Base-by-base conservation (phyloP, 768 basidiomycete species). In the Chalciporus chontae region DNA sequence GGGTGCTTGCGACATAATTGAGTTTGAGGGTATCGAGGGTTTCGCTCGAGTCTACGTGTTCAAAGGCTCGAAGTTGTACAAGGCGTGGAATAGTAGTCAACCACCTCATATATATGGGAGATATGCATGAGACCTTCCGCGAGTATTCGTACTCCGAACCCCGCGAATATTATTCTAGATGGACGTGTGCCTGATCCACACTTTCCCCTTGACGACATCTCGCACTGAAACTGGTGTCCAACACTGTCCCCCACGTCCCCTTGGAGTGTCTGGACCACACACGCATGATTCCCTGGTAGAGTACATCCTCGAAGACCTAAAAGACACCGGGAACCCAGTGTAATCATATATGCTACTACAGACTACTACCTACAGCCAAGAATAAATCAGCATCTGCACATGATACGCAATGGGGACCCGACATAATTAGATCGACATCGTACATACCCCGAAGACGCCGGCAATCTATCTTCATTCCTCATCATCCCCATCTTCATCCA, bases 401-500 rank as follows among this genome's bases (percentile, higher is more conserved):
- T 18, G 24, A 21, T 15, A 26, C 31, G 23, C 37, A 13, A 32
- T 10, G 24, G 29, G 14, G 14, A 50, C 18, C 54, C 47, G 45
- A 41, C 37, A 53, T 44, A 18, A 45, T 40, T 31, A 44, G 42
- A 53, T 54, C 40, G 24, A 51, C 51, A 57, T 46, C 47, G 41
- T 51, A 49, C 48, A 51, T 44, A 39, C 34, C 34, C 8, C 29
- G 10, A 44, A 54, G 47, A 53, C 54, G 32, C 18, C 8, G 29
- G 26, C n/a, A 43, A 15, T 24, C 41, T 18, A 5, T 39, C 46
- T 43, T 60, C 51, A 55, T 13, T 66, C 58, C 5, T 41, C 47
- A 15, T 69, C 70, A n/a, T 70, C 71, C 5, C 62, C 65, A 9
- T 68, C 67, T 18, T 64, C 68, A 37, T 69, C 70, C 18, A 67